These are phyloP conservation scores for Geoglossum glabrum DNA, from an alignment of 495 filamentous ascomycete genomes.

Conservation along the genomic window DNA sequence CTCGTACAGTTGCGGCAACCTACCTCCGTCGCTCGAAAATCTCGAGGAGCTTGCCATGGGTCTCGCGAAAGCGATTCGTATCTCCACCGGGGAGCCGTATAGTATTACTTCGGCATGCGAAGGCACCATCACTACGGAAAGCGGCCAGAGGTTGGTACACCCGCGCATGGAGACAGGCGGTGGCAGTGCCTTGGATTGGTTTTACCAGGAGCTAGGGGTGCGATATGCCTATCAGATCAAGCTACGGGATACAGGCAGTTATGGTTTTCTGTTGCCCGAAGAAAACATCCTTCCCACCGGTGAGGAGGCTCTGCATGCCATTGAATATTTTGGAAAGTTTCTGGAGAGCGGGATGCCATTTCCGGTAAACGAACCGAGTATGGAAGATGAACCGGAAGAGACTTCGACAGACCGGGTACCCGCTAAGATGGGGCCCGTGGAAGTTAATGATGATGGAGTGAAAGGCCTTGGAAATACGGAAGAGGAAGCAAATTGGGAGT, in stretches of 20 bases:
- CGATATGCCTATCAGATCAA: constrained; percentile 86
- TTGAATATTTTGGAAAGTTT: constrained; percentile 65
- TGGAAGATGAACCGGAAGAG: neutral
- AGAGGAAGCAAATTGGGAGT: neutral
- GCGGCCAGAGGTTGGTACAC: constrained; percentile 11
- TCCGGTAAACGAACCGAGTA: neutral
- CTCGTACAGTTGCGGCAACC: constrained; percentile 54
- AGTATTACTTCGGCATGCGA: constrained; percentile 75
- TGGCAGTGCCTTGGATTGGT: constrained; percentile 85
- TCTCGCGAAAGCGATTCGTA: constrained; percentile 73
- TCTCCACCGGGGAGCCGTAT: constrained; percentile 54
- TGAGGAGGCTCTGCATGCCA: constrained; percentile 61
- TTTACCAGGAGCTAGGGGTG: constrained; percentile 76
- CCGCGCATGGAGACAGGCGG: constrained; percentile 44
- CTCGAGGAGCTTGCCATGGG: constrained; percentile 77
- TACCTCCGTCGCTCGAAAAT: constrained; percentile 75
- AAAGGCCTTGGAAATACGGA: neutral
- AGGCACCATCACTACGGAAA: constrained; percentile 35
- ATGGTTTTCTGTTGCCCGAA: constrained; percentile 77
- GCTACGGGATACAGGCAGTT: constrained; percentile 80
- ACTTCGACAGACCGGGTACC: neutral
- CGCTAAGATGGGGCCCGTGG: neutral
- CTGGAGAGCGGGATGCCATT: constrained; percentile 26
- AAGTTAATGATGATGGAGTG: neutral
- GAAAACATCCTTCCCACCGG: constrained; percentile 82